phyloP scores from a whole-genome alignment of 176 grass and related monocot species.

The Hsuehochloa calcarea region DNA sequence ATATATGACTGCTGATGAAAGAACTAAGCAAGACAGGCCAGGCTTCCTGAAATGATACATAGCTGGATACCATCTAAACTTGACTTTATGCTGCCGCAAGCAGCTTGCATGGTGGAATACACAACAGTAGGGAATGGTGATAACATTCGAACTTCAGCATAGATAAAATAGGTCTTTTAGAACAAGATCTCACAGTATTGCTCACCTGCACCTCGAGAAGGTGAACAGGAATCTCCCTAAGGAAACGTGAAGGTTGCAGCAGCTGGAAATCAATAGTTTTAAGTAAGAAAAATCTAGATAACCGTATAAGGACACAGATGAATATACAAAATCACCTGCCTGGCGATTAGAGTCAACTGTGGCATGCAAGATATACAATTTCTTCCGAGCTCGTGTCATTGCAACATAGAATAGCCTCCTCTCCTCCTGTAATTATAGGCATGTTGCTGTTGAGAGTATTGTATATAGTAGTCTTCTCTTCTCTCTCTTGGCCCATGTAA shows the following conservation, averaged over 20 bases:
- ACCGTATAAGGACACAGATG: constrained; percentile 9
- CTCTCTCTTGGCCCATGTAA: no score
- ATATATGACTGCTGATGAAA: constrained; percentile 10
- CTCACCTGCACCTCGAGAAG: constrained; percentile 82
- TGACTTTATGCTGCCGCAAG: neutral
- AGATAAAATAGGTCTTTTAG: constrained; percentile 2
- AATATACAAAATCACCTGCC: constrained; percentile 41
- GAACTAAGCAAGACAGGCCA: constrained; percentile 8
- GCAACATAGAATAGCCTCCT: constrained; percentile 92
- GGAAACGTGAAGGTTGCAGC: constrained; percentile 86
- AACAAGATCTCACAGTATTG: constrained; percentile 21
- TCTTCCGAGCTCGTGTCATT: constrained; percentile 91
- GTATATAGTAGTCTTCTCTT: no score
- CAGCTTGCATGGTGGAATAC: neutral
- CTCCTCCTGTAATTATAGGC: constrained; percentile 67
- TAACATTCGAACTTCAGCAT: constrained; percentile 1
- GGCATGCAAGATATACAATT: constrained; percentile 74
- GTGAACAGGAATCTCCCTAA: constrained; percentile 80
- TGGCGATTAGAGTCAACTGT: constrained; percentile 80
- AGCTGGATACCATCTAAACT: neutral
- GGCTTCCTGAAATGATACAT: neutral
- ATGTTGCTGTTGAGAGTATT: neutral
- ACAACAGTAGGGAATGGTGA: constrained; percentile 7
- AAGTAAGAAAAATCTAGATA: constrained; percentile 17
- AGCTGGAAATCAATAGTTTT: constrained; percentile 53